These are phyloP conservation scores for Aspergillus viridinutans DNA, from an alignment of 2,329 filamentous ascomycete genomes.

Conservation along the genomic window DNA sequence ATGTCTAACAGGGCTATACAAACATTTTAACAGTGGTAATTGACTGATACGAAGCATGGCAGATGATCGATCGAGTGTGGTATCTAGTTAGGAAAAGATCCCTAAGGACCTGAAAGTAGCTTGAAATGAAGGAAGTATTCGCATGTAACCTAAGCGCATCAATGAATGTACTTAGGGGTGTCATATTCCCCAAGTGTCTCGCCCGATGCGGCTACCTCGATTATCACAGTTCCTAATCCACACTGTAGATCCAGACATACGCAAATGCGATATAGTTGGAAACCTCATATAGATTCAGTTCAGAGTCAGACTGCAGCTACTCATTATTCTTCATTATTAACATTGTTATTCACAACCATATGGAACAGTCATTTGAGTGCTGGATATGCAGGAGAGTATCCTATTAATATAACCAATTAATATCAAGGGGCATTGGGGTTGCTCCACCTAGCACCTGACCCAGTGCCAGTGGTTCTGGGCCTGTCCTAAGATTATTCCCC, in stretches of 20 bases:
- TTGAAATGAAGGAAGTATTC: not conserved
- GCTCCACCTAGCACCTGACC: slow-evolving; percentile 3
- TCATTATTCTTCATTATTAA: too few species aligned
- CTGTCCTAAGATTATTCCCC: not conserved
- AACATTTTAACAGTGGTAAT: not conserved
- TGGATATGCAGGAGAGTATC: not conserved
- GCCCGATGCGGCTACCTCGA: slow-evolving; percentile 12
- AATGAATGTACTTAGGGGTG: not conserved
- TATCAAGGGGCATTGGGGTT: not conserved
- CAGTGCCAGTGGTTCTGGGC: not conserved
- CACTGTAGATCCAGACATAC: not conserved
- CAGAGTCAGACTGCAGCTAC: not conserved
- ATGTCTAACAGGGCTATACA: not conserved
- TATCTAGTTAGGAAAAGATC: not conserved
- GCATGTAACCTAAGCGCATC: slow-evolving; percentile 1
- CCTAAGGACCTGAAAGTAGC: not conserved
- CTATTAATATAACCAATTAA: not conserved
- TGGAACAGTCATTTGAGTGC: not conserved
- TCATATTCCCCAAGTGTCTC: slow-evolving; percentile 14
- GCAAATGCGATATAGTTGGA: not conserved
- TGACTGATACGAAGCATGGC: not conserved
- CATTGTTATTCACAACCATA: not conserved
- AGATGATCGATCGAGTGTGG: not conserved
- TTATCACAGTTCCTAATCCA: not conserved
- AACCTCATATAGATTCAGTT: not conserved